Percentiles rank a stretch among this genome's conserved stretches.
These are phyloP conservation scores for Fusarium secorum DNA, from an alignment of 2,329 filamentous ascomycete genomes.

Conservation along the genomic window DNA sequence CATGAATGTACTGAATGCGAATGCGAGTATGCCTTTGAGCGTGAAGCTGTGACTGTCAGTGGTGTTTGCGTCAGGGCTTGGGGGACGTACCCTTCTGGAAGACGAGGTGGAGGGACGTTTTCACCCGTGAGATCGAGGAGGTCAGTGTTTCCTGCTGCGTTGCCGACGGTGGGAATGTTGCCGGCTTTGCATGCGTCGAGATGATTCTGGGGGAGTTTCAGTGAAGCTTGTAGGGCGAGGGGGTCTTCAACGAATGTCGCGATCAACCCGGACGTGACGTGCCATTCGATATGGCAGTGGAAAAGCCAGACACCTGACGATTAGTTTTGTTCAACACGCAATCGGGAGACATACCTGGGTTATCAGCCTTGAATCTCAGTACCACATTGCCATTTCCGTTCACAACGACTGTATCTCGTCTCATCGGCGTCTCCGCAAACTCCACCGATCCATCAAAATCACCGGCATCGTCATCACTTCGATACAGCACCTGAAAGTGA, in stretches of 20 bases:
- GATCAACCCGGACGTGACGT: constrained; percentile 71
- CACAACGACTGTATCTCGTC: constrained; percentile 73
- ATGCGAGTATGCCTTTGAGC: constrained; percentile 72
- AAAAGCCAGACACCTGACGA: constrained; percentile 69
- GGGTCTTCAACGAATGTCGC: constrained; percentile 72
- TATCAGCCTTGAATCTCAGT: constrained; percentile 72
- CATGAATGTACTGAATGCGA: constrained; percentile 74
- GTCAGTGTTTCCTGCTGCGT: constrained; percentile 78
- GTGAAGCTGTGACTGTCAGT: constrained; percentile 62
- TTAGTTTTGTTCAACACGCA: not conserved
- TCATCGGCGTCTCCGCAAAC: constrained; percentile 66
- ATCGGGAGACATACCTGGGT: constrained; percentile 61
- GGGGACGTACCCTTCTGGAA: constrained; percentile 67
- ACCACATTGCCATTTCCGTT: constrained; percentile 73
- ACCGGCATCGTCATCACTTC: constrained; percentile 65
- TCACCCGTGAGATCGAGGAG: constrained; percentile 69
- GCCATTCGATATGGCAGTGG: constrained; percentile 86
- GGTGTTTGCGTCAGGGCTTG: too few species aligned
- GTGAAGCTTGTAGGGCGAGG: constrained; percentile 64
- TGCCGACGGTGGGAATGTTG: constrained; percentile 65
- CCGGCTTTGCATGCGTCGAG: constrained; percentile 64
- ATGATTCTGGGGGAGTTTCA: constrained; percentile 68
- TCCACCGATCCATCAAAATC: constrained; percentile 58
- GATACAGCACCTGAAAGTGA: constrained; percentile 72
- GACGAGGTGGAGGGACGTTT: constrained; percentile 59